A percentile compares a stretch with the other conserved stretches of the same genome.
phyloP scores from a whole-genome alignment of 805 yeast genomes.

The Candida dajiaensis region DNA sequence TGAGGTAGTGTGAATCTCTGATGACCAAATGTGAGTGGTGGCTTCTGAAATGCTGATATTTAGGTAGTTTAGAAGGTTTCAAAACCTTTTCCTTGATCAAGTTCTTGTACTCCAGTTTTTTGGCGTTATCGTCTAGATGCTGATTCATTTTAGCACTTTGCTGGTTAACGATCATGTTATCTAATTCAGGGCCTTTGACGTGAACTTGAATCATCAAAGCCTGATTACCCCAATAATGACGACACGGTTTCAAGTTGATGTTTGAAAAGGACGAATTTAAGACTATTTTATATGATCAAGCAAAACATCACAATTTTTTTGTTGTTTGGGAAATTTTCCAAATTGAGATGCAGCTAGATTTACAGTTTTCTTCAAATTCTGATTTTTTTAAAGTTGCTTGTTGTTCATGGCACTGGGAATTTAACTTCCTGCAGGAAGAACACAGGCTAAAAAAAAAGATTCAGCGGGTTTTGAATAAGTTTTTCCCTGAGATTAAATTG shows the following conservation, averaged over 20 bases:
- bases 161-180: background rate
- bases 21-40: constrained; percentile 25
- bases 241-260: background rate
- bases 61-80: constrained; percentile 20
- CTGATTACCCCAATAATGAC: background rate
- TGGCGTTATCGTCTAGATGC: constrained; percentile 13
- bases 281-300: background rate
- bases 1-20: constrained; percentile 23
- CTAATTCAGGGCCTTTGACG: background rate
- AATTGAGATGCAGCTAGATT: background rate
- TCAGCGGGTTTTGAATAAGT: too few relatives aligned
- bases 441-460: background rate
- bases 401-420: background rate
- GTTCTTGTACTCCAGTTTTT: constrained; percentile 19
- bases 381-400: background rate
- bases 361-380: background rate
- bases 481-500: too few relatives aligned
- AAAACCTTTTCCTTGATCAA: constrained; percentile 22
- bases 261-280: background rate
- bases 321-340: background rate
- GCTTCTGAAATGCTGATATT: constrained; percentile 11
- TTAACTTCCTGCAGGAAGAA: background rate
- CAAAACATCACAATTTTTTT: background rate
- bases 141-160: background rate
- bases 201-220: background rate